Percentiles rank a stretch among this genome's conserved stretches.
phyloP scores from a whole-genome alignment of 1,284 basidiomycete genomes.

The Prillingera fragicola region DNA sequence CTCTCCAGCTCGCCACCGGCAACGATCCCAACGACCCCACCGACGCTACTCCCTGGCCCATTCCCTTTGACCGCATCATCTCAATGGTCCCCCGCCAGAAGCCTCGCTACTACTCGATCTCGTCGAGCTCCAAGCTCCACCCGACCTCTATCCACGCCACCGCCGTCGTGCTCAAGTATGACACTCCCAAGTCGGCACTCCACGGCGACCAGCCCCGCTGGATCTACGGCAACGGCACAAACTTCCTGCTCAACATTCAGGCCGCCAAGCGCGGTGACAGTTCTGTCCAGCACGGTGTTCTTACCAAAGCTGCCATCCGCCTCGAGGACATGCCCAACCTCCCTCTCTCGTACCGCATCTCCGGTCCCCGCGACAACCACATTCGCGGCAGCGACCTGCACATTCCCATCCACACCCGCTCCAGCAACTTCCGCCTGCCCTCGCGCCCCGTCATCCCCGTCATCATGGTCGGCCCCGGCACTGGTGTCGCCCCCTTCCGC shows the following conservation, averaged over 20 bases:
- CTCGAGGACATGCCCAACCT: slow-evolving; percentile 4
- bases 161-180: slow-evolving; percentile 85
- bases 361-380: slow-evolving; percentile 83
- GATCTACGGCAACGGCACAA: slow-evolving; percentile 81
- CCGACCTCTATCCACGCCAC: slow-evolving; percentile 88
- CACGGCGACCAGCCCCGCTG: slow-evolving; percentile 52
- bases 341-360: slow-evolving; percentile 70
- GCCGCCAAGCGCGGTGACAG: slow-evolving; percentile 19
- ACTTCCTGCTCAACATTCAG: slow-evolving; percentile 87
- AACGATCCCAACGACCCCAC: slow-evolving; percentile 59
- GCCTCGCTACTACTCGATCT: slow-evolving; percentile 97
- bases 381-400: slow-evolving; percentile 61
- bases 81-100: slow-evolving; percentile 90
- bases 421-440: slow-evolving; percentile 92
- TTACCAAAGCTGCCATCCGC: slow-evolving; percentile 3
- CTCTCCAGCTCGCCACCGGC: slow-evolving; percentile 74
- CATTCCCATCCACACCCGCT: slow-evolving; percentile 85
- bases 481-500: slow-evolving; percentile 97
- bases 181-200: slow-evolving; percentile 57
- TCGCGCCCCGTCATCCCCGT: slow-evolving; percentile 96
- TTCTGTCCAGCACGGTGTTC: background rate
- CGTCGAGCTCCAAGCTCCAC: slow-evolving; percentile 87
- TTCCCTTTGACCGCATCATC: slow-evolving; percentile 94
- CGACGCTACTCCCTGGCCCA: slow-evolving; percentile 67
- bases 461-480: slow-evolving; percentile 98